Base-by-base conservation (phyloP, 257 asterid genomes). In the Plantago major region DNA sequence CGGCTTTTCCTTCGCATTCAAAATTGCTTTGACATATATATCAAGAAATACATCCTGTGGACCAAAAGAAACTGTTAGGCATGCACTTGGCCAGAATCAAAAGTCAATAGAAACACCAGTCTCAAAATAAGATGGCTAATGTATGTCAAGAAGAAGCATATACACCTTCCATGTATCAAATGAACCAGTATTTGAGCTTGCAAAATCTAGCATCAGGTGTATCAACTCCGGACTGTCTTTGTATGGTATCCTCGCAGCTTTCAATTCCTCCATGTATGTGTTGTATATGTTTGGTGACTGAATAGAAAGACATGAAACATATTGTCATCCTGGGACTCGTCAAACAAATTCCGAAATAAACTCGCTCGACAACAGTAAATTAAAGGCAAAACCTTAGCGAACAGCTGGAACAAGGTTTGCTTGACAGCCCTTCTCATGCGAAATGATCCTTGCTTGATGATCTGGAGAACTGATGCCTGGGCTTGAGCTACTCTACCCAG, bases 1-100 rank as follows among this genome's bases (percentile, higher is more conserved):
- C 22, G 99, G 99, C 70, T 89, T 93, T 62, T 89, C 97, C 62
- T 64, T 93, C 30, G 99, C 93, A 82, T 87, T 93, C 69, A 93
- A 79, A 82, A 89, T 81, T 19, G 89, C 68, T 61, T 77, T 80
- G 50, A 82, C 91, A 78, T 87, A 93, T 69, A 89, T 55, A 45
- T 93, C 99, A 67, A 93, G 88, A 73, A 83, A 87, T 30, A 67
- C 61, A 71, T 78, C 84, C 99, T 93, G 95, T 63, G 65, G 52
- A 73, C 50, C 71, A 67, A 68, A 52, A 67, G 74, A 68, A 71
- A 64, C 63, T 58, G 72, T 38, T 73, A 69, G 43, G 42, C 58
- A 53, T 33, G 40, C 40, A 33, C 40, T 7, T 33, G 8, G 18
- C 2, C 33, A 10, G 18, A 26, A n/a, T 52, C 7, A 52, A 50